Conservation (phyloP, 768 basidiomycete genomes). For the Suillus alpinus region DNA sequence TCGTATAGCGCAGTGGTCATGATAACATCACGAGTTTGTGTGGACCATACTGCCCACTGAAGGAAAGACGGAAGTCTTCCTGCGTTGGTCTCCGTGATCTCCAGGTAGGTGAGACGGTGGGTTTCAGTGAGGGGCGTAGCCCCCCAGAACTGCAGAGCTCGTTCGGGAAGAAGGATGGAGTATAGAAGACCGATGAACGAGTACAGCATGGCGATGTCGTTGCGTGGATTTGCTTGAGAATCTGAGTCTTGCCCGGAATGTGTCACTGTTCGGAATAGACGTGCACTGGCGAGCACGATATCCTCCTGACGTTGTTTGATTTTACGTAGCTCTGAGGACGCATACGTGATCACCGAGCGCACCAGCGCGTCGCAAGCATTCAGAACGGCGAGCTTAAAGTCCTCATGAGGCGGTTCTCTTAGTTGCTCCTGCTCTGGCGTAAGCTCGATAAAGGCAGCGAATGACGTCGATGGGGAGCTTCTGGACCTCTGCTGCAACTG, state of each 20-base stretch:
- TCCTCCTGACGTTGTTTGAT: slow-evolving; percentile 92
- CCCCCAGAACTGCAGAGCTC: slow-evolving; percentile 86
- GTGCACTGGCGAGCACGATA: slow-evolving; percentile 61
- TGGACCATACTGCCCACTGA: slow-evolving; percentile 89
- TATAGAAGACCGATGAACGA: slow-evolving; percentile 83
- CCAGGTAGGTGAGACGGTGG: slow-evolving; percentile 48
- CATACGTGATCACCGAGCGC: slow-evolving; percentile 68
- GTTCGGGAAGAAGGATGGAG: slow-evolving; percentile 66
- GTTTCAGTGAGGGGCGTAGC: slow-evolving; percentile 47
- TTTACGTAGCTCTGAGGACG: slow-evolving; percentile 78
- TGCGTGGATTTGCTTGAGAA: slow-evolving; percentile 56
- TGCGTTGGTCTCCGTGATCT: slow-evolving; percentile 56
- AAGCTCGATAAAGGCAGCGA: slow-evolving; percentile 38
- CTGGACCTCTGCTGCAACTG: slow-evolving; percentile 44
- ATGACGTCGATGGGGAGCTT: slow-evolving; percentile 33
- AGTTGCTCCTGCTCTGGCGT: slow-evolving; percentile 36
- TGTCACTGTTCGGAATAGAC: slow-evolving; percentile 44
- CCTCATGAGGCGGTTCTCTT: slow-evolving; percentile 39
- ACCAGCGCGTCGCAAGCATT: slow-evolving; percentile 69
- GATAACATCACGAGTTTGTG: slow-evolving; percentile 65
- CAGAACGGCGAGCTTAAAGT: slow-evolving; percentile 53
- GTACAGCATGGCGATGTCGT: slow-evolving; percentile 83
- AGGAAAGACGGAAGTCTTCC: slow-evolving; percentile 73
- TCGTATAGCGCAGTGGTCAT: slow-evolving; percentile 83
- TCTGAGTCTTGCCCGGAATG: slow-evolving; percentile 42